A percentile compares a stretch with the other conserved stretches of the same genome.
phyloP scores from a whole-genome alignment of 2,329 filamentous ascomycete species.

The Hysterium pulicare region DNA sequence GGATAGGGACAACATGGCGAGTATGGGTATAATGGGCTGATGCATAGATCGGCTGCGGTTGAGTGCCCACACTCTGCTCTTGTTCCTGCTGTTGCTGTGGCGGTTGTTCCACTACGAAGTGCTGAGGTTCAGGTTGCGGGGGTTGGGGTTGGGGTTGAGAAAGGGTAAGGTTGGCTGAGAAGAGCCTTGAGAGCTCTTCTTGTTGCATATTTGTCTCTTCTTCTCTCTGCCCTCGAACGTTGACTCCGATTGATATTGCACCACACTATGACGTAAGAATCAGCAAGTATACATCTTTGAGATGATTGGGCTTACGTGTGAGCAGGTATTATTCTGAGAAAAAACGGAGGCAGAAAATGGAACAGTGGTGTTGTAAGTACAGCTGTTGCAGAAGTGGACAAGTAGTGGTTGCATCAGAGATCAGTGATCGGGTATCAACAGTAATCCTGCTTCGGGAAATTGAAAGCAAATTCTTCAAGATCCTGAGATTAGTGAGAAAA shows the following conservation, averaged over 20 bases:
- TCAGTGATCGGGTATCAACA: slow-evolving; percentile 14
- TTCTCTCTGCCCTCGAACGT: slow-evolving; percentile 31
- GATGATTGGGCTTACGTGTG: slow-evolving; percentile 41
- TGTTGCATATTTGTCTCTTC: slow-evolving; percentile 55
- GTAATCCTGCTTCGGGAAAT: slow-evolving; percentile 6
- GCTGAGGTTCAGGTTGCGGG: slow-evolving; percentile 60
- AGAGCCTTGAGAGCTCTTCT: slow-evolving; percentile 78
- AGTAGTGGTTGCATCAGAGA: slow-evolving; percentile 36
- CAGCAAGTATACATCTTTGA: slow-evolving; percentile 18
- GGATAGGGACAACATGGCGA: slow-evolving; percentile 55
- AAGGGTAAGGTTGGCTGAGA: slow-evolving; percentile 72
- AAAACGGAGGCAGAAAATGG: slow-evolving; percentile 42
- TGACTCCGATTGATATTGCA: slow-evolving; percentile 40
- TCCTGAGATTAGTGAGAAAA: slow-evolving; percentile 19
- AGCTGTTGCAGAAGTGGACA: slow-evolving; percentile 35
- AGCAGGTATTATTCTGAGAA: slow-evolving; percentile 43
- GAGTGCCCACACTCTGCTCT: slow-evolving; percentile 7
- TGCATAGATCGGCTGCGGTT: slow-evolving; percentile 61
- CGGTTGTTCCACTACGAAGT: slow-evolving; percentile 7
- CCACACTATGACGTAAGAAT: slow-evolving; percentile 45
- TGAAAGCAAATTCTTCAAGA: slow-evolving; percentile 4
- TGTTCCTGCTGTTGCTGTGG: slow-evolving; percentile 27
- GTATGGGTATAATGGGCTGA: slow-evolving; percentile 85
- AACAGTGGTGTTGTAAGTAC: slow-evolving; percentile 39
- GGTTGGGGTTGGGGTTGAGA: slow-evolving; percentile 29